These are phyloP conservation scores for Pythium oligandrum DNA, from an alignment of 352 stramenopile species.

Conservation along the genomic window DNA sequence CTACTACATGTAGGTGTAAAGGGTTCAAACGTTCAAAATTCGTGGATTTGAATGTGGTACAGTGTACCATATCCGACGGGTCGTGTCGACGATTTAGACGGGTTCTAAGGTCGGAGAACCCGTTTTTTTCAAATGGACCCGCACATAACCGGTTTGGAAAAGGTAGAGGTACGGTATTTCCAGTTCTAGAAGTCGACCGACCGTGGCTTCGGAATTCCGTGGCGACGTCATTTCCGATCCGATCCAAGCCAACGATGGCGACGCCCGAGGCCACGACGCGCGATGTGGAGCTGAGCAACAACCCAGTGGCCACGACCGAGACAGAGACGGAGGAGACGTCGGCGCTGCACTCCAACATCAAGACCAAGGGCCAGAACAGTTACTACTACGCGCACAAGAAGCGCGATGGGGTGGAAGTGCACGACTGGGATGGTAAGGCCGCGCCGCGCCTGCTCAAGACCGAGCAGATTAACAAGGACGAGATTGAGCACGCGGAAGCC, in stretches of 20 bases:
- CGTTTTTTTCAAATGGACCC: too few relatives aligned
- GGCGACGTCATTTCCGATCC: too few relatives aligned
- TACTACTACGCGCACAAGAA: conserved; percentile 89
- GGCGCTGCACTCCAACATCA: conserved; percentile 79
- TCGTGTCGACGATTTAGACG: not conserved
- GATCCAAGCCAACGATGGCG: conserved; percentile 3
- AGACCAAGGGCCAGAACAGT: conserved; percentile 76
- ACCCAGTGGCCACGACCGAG: too few relatives aligned
- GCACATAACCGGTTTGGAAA: not conserved
- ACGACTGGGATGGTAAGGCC: conserved; percentile 80
- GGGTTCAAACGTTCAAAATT: conserved; percentile 22
- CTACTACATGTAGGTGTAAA: conserved; percentile 6
- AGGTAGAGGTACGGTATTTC: conserved; percentile 7
- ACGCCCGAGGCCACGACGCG: conserved; percentile 2
- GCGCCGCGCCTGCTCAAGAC: conserved; percentile 72
- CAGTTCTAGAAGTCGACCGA: conserved; percentile 13
- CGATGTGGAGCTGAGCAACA: too few relatives aligned
- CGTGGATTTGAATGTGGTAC: conserved; percentile 22
- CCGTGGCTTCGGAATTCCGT: too few relatives aligned
- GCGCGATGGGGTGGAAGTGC: conserved; percentile 70
- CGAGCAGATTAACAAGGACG: conserved; percentile 23
- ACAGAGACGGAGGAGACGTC: conserved; percentile 17
- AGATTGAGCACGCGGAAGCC: conserved; percentile 33
- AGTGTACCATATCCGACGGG: conserved; percentile 11
- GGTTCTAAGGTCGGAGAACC: too few relatives aligned